phyloP scores from a whole-genome alignment of 768 basidiomycete species.

The Fibroporia radiculosa region DNA sequence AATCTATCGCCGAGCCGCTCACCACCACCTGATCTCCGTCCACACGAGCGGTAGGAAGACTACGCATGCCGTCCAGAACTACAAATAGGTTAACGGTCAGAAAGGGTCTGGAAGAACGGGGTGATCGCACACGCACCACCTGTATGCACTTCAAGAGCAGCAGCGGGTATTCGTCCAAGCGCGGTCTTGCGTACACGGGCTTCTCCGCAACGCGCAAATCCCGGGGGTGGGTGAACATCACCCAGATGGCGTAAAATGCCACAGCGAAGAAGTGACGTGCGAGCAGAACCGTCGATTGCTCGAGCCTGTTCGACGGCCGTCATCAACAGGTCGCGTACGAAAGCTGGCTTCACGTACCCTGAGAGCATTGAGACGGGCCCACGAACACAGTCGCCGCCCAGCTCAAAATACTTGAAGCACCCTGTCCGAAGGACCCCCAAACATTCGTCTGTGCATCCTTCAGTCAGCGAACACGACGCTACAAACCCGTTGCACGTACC shows the following conservation, averaged over 20 bases:
- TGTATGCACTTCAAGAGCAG: slow-evolving; percentile 52
- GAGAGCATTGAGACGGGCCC: slow-evolving; percentile 89
- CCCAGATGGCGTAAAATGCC: slow-evolving; percentile 90
- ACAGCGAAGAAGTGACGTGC: slow-evolving; percentile 92
- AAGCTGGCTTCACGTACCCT: slow-evolving; percentile 45
- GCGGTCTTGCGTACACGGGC: slow-evolving; percentile 31
- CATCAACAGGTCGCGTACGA: background rate
- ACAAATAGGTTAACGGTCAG: slow-evolving; percentile 7
- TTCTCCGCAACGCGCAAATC: slow-evolving; percentile 31
- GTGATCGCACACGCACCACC: slow-evolving; percentile 41
- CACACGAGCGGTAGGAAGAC: slow-evolving; percentile 85
- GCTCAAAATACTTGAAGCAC: slow-evolving; percentile 97
- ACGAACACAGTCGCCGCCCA: slow-evolving; percentile 80
- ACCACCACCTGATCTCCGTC: slow-evolving; percentile 76
- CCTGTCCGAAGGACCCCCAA: slow-evolving; percentile 66
- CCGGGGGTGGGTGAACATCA: slow-evolving; percentile 66
- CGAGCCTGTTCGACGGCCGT: slow-evolving; percentile 40
- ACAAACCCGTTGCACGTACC: slow-evolving; percentile 41
- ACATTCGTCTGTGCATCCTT: slow-evolving; percentile 42
- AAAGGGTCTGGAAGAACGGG: no score
- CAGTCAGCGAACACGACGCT: background rate
- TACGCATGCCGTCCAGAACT: slow-evolving; percentile 90
- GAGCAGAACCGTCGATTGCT: slow-evolving; percentile 72
- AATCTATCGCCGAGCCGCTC: background rate
- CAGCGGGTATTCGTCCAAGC: slow-evolving; percentile 58